Evolutionary conservation across 192 early-diverging fungal genomes (phyloP).

Genomic region (Chytriomyces sp.): DNA sequence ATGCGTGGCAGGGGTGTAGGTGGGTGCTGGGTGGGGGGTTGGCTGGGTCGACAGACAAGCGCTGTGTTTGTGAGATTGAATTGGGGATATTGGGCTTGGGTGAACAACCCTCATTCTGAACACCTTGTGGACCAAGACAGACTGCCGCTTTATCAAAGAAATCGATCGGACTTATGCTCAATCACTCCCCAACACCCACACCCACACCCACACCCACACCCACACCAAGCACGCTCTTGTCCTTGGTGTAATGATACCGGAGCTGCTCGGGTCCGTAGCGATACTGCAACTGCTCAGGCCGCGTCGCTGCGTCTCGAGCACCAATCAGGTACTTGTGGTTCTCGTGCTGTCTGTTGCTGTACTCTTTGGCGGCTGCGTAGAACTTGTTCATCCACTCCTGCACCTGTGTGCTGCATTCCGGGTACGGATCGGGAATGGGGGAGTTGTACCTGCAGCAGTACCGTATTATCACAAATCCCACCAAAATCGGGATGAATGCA

Average conservation of each 20-base stretch:
- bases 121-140: too few relatives aligned
- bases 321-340: constrained; percentile 31
- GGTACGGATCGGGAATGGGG: constrained; percentile 22
- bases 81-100: too few relatives aligned
- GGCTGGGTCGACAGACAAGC: too few relatives aligned
- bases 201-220: neutral
- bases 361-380: constrained; percentile 25
- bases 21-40: too few relatives aligned
- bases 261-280: constrained; percentile 36
- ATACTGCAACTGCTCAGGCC: neutral
- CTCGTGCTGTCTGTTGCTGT: neutral
- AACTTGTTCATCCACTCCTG: constrained; percentile 23
- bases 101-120: too few relatives aligned
- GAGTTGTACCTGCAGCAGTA: neutral
- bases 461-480: neutral
- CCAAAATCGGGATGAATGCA: neutral
- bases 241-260: constrained; percentile 48
- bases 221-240: constrained; percentile 18
- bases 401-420: constrained; percentile 1
- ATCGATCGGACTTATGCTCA: neutral
- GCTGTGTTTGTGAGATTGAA: too few relatives aligned
- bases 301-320: constrained; percentile 33
- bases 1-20: too few relatives aligned
- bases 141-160: neutral
- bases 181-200: neutral